A percentile compares a stretch with the other conserved stretches of the same genome.
phyloP scores from a whole-genome alignment of 345 rosid species.

The Eucalyptus coolabah region DNA sequence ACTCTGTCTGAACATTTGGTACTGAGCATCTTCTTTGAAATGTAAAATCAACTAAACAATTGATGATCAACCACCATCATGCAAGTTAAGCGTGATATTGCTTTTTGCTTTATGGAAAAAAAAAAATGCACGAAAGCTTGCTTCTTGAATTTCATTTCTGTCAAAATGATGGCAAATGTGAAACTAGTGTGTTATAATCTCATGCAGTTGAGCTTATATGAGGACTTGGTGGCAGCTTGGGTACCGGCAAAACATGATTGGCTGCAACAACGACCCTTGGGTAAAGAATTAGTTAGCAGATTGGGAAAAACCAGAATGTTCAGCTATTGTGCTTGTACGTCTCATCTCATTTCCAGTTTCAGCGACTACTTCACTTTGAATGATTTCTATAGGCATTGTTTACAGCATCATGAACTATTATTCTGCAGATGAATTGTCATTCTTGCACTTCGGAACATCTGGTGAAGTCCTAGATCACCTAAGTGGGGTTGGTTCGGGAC shows the following conservation, averaged over 20 bases:
- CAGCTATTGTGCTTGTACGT: constrained; percentile 85
- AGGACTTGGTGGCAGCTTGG: constrained; percentile 98
- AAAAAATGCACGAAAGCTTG: background rate
- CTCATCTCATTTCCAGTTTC: background rate
- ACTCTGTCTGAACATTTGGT: background rate
- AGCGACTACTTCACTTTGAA: background rate
- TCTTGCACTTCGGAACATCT: constrained; percentile 97
- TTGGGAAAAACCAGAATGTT: constrained; percentile 73
- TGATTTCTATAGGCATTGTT: background rate
- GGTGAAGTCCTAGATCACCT: constrained; percentile 95
- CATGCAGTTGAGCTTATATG: constrained; percentile 91
- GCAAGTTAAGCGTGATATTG: background rate
- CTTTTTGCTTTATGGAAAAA: background rate
- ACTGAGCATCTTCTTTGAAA: background rate
- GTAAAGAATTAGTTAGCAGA: constrained; percentile 53
- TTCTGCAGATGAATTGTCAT: constrained; percentile 65
- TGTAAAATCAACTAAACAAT: background rate
- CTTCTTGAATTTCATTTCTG: background rate
- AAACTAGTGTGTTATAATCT: background rate
- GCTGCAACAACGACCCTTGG: constrained; percentile 57
- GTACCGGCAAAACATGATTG: constrained; percentile 91
- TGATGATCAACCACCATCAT: background rate
- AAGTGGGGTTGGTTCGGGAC: constrained; percentile 61
- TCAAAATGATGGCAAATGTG: background rate
- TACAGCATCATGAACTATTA: background rate